Evolutionary conservation across 208 protist species (phyloP).

Genomic region (Endotrypanum monterogeii): DNA sequence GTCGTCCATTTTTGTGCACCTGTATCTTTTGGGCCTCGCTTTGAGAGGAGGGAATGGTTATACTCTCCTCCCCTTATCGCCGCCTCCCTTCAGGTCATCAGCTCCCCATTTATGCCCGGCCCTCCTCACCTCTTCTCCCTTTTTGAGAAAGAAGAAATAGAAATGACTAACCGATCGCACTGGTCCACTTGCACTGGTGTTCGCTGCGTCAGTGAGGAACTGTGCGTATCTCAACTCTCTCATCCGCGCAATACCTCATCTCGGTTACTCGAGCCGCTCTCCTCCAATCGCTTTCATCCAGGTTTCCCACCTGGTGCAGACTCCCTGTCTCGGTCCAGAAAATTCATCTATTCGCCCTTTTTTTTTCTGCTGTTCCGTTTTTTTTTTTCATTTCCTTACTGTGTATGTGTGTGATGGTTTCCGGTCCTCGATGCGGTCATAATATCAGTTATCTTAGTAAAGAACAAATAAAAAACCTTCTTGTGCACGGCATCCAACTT

Average conservation of each 20-base stretch:
- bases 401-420: background rate
- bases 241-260: background rate
- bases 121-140: background rate
- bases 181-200: background rate
- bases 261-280: background rate
- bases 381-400: background rate
- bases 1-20: background rate
- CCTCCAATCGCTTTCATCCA: background rate
- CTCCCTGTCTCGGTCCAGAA: no score
- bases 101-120: background rate
- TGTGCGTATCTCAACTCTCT: background rate
- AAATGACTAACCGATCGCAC: background rate
- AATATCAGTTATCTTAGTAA: background rate
- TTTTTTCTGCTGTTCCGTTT: background rate
- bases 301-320: background rate
- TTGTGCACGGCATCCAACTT: background rate
- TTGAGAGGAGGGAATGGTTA: background rate
- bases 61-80: background rate
- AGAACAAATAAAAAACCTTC: background rate
- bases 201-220: background rate
- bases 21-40: background rate
- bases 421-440: background rate
- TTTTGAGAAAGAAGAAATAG: background rate
- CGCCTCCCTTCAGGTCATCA: background rate
- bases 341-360: background rate